phyloP scores from a whole-genome alignment of 129 eudicot species.

The Helichrysum umbraculigerum region DNA sequence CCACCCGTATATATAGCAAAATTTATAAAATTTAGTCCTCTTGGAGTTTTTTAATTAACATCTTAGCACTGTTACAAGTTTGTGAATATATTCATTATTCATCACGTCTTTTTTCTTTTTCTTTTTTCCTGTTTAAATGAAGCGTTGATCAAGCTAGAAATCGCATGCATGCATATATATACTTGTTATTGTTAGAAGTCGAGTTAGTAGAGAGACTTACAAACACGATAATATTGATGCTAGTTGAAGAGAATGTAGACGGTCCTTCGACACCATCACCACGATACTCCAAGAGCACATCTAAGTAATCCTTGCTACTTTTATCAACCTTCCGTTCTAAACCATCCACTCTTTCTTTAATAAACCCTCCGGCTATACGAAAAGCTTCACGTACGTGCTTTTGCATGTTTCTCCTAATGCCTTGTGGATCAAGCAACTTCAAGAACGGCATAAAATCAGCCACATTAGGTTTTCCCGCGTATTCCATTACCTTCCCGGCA shows the following conservation, averaged over 20 bases:
- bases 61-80: too few species aligned
- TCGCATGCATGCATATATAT: too few species aligned
- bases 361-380: slow-evolving; percentile 51
- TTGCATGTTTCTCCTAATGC: slow-evolving; percentile 55
- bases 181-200: neutral
- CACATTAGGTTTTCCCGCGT: slow-evolving; percentile 60
- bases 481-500: slow-evolving; percentile 58
- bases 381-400: slow-evolving; percentile 54
- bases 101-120: too few species aligned
- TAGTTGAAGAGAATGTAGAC: slow-evolving; percentile 38
- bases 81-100: too few species aligned
- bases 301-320: slow-evolving; percentile 52
- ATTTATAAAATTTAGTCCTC: too few species aligned
- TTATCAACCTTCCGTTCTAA: neutral
- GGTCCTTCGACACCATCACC: slow-evolving; percentile 49
- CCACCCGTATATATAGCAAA: too few species aligned
- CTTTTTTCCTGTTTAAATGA: too few species aligned
- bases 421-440: slow-evolving; percentile 58
- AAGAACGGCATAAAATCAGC: slow-evolving; percentile 59
- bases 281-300: slow-evolving; percentile 58
- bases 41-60: too few species aligned
- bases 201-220: slow-evolving; percentile 42
- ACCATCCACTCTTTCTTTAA: slow-evolving; percentile 44
- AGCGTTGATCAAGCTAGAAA: neutral
- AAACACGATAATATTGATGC: slow-evolving; percentile 57